Evolutionary conservation across 306 rosid species (phyloP), one percentile per base, ranked within the genome.

Genomic region (Urtica urens): DNA sequence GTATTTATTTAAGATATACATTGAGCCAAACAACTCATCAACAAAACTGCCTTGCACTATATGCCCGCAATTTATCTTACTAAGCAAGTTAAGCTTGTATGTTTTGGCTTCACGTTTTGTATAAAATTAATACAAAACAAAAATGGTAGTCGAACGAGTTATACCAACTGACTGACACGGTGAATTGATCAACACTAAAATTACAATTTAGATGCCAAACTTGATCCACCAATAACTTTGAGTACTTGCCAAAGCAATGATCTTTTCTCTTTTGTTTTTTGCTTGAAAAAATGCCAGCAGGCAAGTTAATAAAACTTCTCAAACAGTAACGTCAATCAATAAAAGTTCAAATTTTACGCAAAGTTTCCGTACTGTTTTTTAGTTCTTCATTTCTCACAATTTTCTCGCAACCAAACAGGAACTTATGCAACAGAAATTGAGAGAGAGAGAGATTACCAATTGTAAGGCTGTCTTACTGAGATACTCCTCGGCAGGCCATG

Each of bases 401-500:
- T 51, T 45, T 35, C 52, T 18, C 27, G 64, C 60, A 68, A 54
- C 38, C 46, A 53, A 56, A 35, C 18, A 43, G 49, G 52, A 33
- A 31, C 14, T 39, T 64, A 33, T 5, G 23, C 8, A 38, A 35
- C n/a, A 54, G 14, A 58, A 16, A 17, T 1, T 25, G 6, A 34
- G 22, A 41, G 26, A 44, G 3, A 5, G 46, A 31, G 8, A 7
- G 34, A 68, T 46, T 73, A 90, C 95, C 85, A 72, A 69, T 40
- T 85, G 95, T 58, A 90, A 65, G 62, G 99, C 83, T 17, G 61
- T 46, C 58, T 58, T 81, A 70, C 69, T 79, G 57, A 90, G 70
- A 46, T 90, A 90, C 82, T 85, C 99, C 53, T 75, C 78, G 7
- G 95, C 74, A 11, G 99, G 99, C 99, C 99, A 90, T 25, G 99